A percentile compares a stretch with the other conserved stretches of the same genome.
phyloP scores from a whole-genome alignment of 2,329 filamentous ascomycete species.

The Talaromyces piceae region DNA sequence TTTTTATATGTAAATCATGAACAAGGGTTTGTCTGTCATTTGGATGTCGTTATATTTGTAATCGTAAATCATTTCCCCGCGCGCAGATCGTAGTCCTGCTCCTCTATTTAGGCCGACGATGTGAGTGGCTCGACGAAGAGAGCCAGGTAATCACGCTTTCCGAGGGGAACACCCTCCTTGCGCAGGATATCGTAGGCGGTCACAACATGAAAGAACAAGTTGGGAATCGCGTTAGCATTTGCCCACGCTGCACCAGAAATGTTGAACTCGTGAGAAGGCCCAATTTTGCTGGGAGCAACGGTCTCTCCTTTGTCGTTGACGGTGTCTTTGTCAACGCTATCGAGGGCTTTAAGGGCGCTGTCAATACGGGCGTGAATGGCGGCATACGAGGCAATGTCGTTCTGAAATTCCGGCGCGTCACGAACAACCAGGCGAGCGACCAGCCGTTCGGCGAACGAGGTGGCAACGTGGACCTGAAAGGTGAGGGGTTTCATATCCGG shows the following conservation, averaged over 20 bases:
- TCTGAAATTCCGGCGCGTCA: slow-evolving; percentile 8
- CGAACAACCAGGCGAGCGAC: neutral
- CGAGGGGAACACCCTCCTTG: slow-evolving; percentile 53
- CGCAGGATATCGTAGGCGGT: slow-evolving; percentile 56
- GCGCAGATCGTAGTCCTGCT: too few relatives aligned
- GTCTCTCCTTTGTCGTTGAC: slow-evolving; percentile 38
- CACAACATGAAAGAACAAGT: slow-evolving; percentile 57
- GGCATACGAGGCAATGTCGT: slow-evolving; percentile 43
- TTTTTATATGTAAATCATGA: too few relatives aligned
- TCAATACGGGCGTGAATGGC: slow-evolving; percentile 44
- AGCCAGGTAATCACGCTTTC: slow-evolving; percentile 51
- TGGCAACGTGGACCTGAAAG: slow-evolving; percentile 41
- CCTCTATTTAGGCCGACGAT: neutral
- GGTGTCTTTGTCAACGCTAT: slow-evolving; percentile 33
- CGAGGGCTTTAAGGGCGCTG: slow-evolving; percentile 41
- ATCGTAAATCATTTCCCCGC: too few relatives aligned
- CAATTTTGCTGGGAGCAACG: slow-evolving; percentile 31
- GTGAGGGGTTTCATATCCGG: slow-evolving; percentile 20
- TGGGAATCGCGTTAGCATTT: slow-evolving; percentile 46
- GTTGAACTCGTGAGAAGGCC: slow-evolving; percentile 23
- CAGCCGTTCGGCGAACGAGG: slow-evolving; percentile 18
- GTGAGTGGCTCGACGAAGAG: neutral
- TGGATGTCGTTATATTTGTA: too few relatives aligned
- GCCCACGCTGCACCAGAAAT: slow-evolving; percentile 43
- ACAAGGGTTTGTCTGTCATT: too few relatives aligned